Base-by-base conservation (phyloP, 257 asterid genomes). In the Ajuga chamaepitys region DNA sequence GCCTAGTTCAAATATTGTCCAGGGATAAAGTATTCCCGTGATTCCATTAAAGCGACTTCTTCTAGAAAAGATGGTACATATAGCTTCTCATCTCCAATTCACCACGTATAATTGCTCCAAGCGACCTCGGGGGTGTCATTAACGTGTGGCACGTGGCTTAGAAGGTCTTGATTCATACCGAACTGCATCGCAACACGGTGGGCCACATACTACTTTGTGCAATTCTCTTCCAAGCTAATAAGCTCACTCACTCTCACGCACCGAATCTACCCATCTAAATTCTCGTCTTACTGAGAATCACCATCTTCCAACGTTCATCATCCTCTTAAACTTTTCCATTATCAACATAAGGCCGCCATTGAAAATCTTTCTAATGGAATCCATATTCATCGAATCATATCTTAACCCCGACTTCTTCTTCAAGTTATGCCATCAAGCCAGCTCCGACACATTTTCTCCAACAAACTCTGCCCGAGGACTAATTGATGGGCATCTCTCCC, bases 401-500 rank as follows among this genome's bases (percentile, higher is more conserved):
- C 68, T 14, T 55, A 55, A 20, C 12, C 9, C 24, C 22, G 6
- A 10, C 4, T 4, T 0, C 17, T 7, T 5, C 37, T 34, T 74
- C 50, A 71, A 0, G 21, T 28, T 30, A 13, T 54, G 21, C 89
- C 89, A 86, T 24, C 76, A 57, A 16, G 74, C 77, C 44, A 79
- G 53, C 46, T 78, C 64, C 25, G 81, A 80, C 28, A 68, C 75
- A 13, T 54, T 67, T 4, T 0, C 0, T 18, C 9, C 22, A 4
- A 51, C 9, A 2, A 51, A 9, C 25, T 38, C 47, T 2, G 80
- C 77, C 20, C 0, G 17, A 7, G 68, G 68, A 9, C 58, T 30
- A 14, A 81, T 53, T 0, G 28, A 0, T 0, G 74, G 76, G 13
- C 79, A 77, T 10, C 89, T 79, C 56, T 80, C 87, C 81, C 81